Conservation (phyloP, 2,329 filamentous ascomycete species). For the Cordyceps cateniannulata region DNA sequence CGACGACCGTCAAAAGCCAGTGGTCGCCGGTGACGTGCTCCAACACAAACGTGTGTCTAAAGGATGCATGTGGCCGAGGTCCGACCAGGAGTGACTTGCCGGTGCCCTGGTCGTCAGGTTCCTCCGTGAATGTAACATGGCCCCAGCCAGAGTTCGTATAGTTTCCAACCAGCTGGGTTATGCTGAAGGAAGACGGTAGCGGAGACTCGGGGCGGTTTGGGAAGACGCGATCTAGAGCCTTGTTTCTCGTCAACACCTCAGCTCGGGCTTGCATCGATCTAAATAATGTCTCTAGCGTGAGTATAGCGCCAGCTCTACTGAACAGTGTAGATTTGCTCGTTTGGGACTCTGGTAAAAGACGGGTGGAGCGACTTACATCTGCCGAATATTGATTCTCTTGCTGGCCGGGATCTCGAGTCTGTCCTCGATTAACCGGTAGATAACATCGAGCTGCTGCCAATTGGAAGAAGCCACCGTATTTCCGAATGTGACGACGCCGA, state of each 20-base stretch:
- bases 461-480: conserved; percentile 31
- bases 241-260: neutral
- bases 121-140: neutral
- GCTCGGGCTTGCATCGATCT: neutral
- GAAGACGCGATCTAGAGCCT: neutral
- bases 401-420: conserved; percentile 1
- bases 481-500: conserved; percentile 16
- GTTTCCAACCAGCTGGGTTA: neutral
- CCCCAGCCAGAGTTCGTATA: neutral
- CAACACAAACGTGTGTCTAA: neutral
- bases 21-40: conserved; percentile 1
- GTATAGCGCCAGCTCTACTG: neutral
- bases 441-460: conserved; percentile 22
- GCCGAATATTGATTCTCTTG: neutral
- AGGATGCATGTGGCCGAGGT: neutral
- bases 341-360: too few species aligned
- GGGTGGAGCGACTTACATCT: neutral
- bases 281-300: neutral
- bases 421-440: conserved; percentile 18
- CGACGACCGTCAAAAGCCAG: neutral
- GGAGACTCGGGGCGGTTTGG: neutral
- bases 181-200: neutral
- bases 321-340: too few species aligned
- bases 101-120: neutral
- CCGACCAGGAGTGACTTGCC: neutral